Evolutionary conservation across 2,329 filamentous ascomycete genomes (phyloP).

Genomic region (Fusarium tupiense): DNA sequence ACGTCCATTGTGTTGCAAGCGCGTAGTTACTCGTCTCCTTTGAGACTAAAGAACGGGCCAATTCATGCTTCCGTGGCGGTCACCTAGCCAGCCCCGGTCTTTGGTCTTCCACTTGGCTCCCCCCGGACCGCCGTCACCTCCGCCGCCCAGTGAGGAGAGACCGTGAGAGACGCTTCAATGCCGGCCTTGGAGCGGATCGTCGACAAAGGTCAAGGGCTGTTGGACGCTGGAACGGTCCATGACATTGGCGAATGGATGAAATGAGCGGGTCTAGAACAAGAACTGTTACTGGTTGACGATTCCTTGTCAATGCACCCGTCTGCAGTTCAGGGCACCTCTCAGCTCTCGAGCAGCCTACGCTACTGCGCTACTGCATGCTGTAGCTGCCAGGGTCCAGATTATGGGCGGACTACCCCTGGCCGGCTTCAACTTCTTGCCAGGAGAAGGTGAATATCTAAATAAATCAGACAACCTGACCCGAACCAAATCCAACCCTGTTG

Average conservation of each 20-base stretch:
- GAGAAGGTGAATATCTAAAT: constrained; percentile 27
- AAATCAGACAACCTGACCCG: constrained; percentile 31
- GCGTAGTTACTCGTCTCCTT: constrained; percentile 7
- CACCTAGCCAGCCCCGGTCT: constrained; percentile 29
- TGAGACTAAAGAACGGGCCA: constrained; percentile 27
- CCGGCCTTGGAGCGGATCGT: constrained; percentile 32
- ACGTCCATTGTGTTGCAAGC: constrained; percentile 18
- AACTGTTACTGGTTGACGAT: constrained; percentile 13
- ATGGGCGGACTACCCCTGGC: constrained; percentile 35
- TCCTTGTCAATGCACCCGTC: constrained; percentile 27
- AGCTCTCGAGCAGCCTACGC: constrained; percentile 17
- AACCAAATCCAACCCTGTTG: constrained; percentile 8
- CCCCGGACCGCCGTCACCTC: constrained; percentile 26
- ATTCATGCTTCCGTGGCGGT: constrained; percentile 30
- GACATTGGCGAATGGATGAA: constrained; percentile 19
- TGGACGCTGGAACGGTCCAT: constrained; percentile 24
- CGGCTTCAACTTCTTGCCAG: constrained; percentile 32
- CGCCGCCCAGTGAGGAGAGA: constrained; percentile 9
- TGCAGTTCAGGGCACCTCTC: constrained; percentile 31
- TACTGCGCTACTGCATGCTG: constrained; percentile 14
- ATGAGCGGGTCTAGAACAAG: constrained; percentile 25
- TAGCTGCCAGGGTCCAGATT: constrained; percentile 31
- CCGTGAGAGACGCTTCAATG: neutral
- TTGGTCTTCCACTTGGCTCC: neutral
- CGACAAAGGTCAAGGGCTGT: constrained; percentile 10